Evolutionary conservation across 208 protist species (phyloP), one percentile per base, ranked within the genome.

Genomic region (Leishmania gerbilli): DNA sequence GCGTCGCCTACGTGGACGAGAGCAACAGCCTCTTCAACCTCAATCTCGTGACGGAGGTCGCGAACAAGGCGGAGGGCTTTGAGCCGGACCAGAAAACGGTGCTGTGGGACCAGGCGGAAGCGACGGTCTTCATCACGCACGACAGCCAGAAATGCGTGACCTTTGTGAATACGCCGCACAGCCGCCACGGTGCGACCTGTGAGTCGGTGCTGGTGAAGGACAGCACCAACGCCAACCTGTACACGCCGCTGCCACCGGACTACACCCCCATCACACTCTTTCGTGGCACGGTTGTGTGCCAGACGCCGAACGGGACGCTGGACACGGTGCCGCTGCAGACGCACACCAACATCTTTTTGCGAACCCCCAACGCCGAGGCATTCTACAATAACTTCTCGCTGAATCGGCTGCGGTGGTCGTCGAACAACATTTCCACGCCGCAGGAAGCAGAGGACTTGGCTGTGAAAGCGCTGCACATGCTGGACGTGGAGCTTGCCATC

Each of bases 401-500:
- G n/a, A 95, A 98, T 84, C 95, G 94, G 4, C 90, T 99, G n/a
- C 90, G 92, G 27, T 95, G 89, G 87, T 94, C 92, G 7, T 97
- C 93, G 15, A 96, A 97, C 87, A 94, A 96, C 84, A 94, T 98
- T 74, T 94, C 96, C 8, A 87, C 88, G 3, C 84, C 90, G 40
- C 75, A 97, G 74, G 91, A 98, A 79, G 89, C 90, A 27, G 84
- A 92, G 65, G 95, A 98, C 79, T 88, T 99, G 24, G 93, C 90
- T 17, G 87, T 95, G 34, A 95, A 94, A 81, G 96, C 99, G 21
- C 87, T 99, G 69, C 90, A 98, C 79, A 90, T 96, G 87, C 90
- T 99, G 19, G 98, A 99, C 77, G 87, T 99, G 71, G 91, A 95
- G 71, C 85, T 99, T 31, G 98, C 98, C 15, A 96, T 98, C 74